Conservation (phyloP, 805 yeast species). For the Starmerella ratchasimensis region DNA sequence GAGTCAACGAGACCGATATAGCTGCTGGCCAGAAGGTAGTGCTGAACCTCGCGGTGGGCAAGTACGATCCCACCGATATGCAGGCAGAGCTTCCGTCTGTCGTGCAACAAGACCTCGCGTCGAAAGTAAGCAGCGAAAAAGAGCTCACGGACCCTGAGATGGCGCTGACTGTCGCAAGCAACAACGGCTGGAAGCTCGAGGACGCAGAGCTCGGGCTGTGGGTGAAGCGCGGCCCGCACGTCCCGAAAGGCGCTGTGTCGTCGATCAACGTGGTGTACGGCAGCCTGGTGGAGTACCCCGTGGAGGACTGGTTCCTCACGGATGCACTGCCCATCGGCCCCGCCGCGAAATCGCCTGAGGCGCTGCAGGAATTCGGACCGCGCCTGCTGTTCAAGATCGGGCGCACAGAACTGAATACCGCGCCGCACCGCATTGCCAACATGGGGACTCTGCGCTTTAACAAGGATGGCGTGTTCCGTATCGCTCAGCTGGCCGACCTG, state of each 20-base stretch:
- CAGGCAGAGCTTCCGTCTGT: conserved; percentile 11
- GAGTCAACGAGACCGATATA: conserved; percentile 21
- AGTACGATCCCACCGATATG: neutral
- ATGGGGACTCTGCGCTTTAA: conserved; percentile 9
- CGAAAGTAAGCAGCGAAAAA: conserved; percentile 1
- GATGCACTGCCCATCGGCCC: conserved; percentile 21
- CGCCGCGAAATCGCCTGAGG: neutral
- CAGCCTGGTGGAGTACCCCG: conserved; percentile 57
- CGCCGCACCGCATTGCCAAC: conserved; percentile 1
- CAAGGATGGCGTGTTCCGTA: conserved; percentile 45
- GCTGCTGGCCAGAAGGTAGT: conserved; percentile 27
- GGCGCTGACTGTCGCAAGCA: conserved; percentile 14
- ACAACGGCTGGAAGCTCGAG: conserved; percentile 26
- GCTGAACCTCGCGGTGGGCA: conserved; percentile 6
- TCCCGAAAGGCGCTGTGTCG: conserved; percentile 31
- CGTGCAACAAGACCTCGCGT: conserved; percentile 13
- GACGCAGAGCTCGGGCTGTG: conserved; percentile 37
- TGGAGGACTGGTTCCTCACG: conserved; percentile 50
- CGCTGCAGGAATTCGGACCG: conserved; percentile 15
- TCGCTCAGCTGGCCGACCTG: conserved; percentile 80
- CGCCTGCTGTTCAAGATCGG: conserved; percentile 22
- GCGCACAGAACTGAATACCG: conserved; percentile 8
- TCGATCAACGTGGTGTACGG: conserved; percentile 64
- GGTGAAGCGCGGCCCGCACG: conserved; percentile 39
- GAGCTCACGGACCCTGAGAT: conserved; percentile 16